Conservation (phyloP, 2,329 filamentous ascomycete genomes). For the Colletotrichum musicola region DNA sequence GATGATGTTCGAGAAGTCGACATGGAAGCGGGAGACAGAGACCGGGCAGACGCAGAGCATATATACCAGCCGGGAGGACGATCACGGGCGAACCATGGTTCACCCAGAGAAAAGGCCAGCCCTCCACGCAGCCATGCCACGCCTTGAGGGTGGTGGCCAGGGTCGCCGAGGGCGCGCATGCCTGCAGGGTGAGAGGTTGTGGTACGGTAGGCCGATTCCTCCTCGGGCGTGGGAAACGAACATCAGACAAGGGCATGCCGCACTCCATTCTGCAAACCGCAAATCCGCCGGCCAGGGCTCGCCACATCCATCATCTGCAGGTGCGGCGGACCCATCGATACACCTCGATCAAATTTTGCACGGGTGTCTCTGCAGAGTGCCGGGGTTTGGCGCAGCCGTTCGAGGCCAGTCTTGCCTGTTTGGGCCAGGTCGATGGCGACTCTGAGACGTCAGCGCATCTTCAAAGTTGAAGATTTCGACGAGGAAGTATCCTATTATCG, state of each 20-base stretch:
- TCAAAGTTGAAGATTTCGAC: not conserved
- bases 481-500: not conserved
- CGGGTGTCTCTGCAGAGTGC: conserved; percentile 1
- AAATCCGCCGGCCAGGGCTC: conserved; percentile 11
- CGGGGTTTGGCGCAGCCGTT: not conserved
- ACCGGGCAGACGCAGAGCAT: conserved; percentile 13
- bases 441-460: not conserved
- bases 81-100: not conserved
- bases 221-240: conserved; percentile 21
- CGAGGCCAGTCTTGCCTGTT: not conserved
- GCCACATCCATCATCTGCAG: conserved; percentile 25
- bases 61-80: conserved; percentile 26
- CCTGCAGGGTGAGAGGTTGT: not conserved
- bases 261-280: conserved; percentile 26
- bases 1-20: conserved; percentile 32
- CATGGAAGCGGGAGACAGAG: conserved; percentile 14
- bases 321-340: conserved; percentile 16
- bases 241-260: conserved; percentile 24
- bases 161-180: not conserved
- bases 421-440: not conserved
- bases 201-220: not conserved
- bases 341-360: conserved; percentile 12
- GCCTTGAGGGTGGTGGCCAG: not conserved
- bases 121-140: conserved; percentile 9
- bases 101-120: not conserved